phyloP scores from a whole-genome alignment of 768 basidiomycete species.

The Russula vinacea region DNA sequence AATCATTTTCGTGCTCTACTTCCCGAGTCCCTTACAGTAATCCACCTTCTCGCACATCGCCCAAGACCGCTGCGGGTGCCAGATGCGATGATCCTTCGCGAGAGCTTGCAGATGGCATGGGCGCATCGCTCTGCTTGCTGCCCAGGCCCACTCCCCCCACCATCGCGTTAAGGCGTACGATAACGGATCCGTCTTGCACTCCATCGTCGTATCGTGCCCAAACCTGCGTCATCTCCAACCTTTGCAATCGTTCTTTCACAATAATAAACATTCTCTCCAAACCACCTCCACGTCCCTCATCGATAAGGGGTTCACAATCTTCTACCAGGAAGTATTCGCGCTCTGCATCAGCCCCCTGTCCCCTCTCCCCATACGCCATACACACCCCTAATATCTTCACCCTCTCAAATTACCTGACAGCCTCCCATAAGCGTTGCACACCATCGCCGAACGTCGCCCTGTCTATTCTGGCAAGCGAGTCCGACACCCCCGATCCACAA shows the following conservation, averaged over 20 bases:
- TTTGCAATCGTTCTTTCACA: slow-evolving; percentile 67
- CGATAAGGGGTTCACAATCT: background rate
- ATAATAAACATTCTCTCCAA: slow-evolving; percentile 60
- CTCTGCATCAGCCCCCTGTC: slow-evolving; percentile 57
- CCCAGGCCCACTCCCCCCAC: slow-evolving; percentile 55
- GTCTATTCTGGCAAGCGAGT: background rate
- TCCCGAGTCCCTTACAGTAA: no score
- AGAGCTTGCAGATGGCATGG: slow-evolving; percentile 63
- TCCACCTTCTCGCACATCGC: no score
- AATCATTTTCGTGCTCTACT: no score
- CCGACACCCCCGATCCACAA: no score
- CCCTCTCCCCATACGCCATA: no score
- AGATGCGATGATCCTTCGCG: slow-evolving; percentile 64
- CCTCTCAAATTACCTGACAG: slow-evolving; percentile 22
- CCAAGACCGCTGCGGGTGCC: slow-evolving; percentile 60
- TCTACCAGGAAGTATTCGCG: slow-evolving; percentile 54
- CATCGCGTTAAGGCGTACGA: slow-evolving; percentile 61
- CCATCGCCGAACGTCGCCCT: slow-evolving; percentile 11
- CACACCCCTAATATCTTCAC: slow-evolving; percentile 18
- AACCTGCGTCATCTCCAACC: slow-evolving; percentile 55
- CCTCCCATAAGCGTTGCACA: slow-evolving; percentile 17
- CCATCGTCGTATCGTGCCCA: slow-evolving; percentile 54
- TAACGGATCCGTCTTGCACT: slow-evolving; percentile 63
- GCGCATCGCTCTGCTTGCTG: slow-evolving; percentile 56
- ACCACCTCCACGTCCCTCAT: background rate